Percentiles rank a stretch among this genome's conserved stretches.
phyloP scores from a whole-genome alignment of 371 early-diverging fungal species.

The Mucor irregularis region DNA sequence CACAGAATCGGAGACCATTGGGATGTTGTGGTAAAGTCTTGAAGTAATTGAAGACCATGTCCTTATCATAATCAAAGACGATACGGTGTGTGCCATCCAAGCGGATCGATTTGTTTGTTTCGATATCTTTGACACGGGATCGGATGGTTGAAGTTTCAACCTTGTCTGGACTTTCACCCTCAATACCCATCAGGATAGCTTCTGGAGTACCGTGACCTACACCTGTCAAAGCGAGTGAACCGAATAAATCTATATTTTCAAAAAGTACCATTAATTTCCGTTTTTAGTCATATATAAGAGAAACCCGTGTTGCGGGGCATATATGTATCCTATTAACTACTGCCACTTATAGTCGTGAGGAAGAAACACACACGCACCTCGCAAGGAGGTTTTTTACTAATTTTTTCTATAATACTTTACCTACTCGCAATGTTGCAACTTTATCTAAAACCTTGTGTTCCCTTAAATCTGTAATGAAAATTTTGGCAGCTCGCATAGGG shows the following conservation, averaged over 20 bases:
- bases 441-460: slow-evolving; percentile 71
- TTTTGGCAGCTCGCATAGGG: slow-evolving; percentile 95
- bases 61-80: slow-evolving; percentile 78
- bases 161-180: slow-evolving; percentile 90
- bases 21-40: slow-evolving; percentile 92
- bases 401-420: slow-evolving; percentile 20
- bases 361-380: background rate
- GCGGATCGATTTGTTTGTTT: slow-evolving; percentile 64
- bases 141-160: slow-evolving; percentile 84
- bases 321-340: background rate
- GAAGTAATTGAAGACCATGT: slow-evolving; percentile 84
- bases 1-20: slow-evolving; percentile 94
- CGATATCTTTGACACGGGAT: slow-evolving; percentile 74
- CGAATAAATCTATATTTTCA: slow-evolving; percentile 74
- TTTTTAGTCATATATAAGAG: slow-evolving; percentile 5
- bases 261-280: slow-evolving; percentile 1
- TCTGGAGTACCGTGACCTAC: slow-evolving; percentile 94
- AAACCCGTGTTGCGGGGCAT: background rate
- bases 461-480: slow-evolving; percentile 85
- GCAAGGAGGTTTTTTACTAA: background rate
- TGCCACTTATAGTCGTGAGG: background rate
- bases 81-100: slow-evolving; percentile 80
- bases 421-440: slow-evolving; percentile 71
- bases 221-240: slow-evolving; percentile 93
- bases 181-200: slow-evolving; percentile 88